A percentile compares a stretch with the other conserved stretches of the same genome.
phyloP scores from a whole-genome alignment of 176 grass and related monocot species.

The Metroxylon sagu region DNA sequence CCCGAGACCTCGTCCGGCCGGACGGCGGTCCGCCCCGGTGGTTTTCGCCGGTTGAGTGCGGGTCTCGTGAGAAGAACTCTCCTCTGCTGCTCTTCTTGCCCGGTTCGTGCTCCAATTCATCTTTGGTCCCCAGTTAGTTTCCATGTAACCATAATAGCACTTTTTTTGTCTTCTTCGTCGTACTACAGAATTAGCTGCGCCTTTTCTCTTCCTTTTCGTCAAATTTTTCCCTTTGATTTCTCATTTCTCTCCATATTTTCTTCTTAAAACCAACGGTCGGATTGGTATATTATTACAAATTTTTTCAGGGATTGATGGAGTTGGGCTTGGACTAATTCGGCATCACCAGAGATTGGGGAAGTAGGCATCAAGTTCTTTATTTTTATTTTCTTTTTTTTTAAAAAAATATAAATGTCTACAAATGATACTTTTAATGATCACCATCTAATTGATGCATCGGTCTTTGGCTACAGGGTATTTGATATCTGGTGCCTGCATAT shows the following conservation, averaged over 20 bases:
- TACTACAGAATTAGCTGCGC: not conserved
- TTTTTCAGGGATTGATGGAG: constrained; percentile 65
- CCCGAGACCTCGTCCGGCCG: constrained; percentile 19
- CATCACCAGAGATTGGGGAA: constrained; percentile 69
- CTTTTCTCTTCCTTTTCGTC: not conserved
- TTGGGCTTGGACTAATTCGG: constrained; percentile 63
- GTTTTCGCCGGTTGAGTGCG: constrained; percentile 71
- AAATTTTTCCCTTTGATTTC: not conserved
- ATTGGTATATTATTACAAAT: no score
- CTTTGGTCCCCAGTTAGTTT: not conserved
- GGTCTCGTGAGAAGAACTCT: constrained; percentile 31
- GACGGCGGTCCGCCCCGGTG: constrained; percentile 53
- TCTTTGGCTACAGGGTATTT: constrained; percentile 52
- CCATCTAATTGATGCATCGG: not conserved
- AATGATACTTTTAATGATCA: no score
- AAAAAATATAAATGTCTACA: no score
- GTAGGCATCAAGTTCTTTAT: constrained; percentile 20
- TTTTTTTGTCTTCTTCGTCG: not conserved
- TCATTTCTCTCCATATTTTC: no score
- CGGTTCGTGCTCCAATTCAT: constrained; percentile 23
- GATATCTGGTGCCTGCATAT: constrained; percentile 88
- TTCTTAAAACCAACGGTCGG: no score
- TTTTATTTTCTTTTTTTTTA: not conserved
- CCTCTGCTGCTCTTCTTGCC: constrained; percentile 81
- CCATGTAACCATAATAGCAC: not conserved